Percentiles rank a stretch among this genome's conserved stretches.
phyloP scores from a whole-genome alignment of 31 red algal species.

The Odonthalia washingtoniensis region DNA sequence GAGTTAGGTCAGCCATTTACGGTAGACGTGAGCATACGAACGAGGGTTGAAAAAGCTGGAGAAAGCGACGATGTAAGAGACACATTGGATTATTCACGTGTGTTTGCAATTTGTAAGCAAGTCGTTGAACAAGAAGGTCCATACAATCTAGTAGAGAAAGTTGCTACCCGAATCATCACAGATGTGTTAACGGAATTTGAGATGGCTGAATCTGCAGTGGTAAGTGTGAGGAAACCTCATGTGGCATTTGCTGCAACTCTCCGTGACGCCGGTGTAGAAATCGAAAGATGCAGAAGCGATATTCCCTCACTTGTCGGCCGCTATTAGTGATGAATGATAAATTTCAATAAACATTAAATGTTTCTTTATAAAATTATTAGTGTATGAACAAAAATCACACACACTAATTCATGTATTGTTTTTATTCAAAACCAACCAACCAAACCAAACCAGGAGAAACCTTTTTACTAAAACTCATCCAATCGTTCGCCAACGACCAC shows the following conservation, averaged over 20 bases:
- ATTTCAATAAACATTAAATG: no score
- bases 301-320: no score
- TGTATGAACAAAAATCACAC: no score
- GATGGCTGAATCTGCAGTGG: slow-evolving; percentile 48
- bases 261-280: slow-evolving; percentile 77
- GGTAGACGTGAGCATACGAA: slow-evolving; percentile 67
- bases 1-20: slow-evolving; percentile 78
- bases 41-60: slow-evolving; percentile 38
- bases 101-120: slow-evolving; percentile 48
- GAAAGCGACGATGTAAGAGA: slow-evolving; percentile 42
- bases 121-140: slow-evolving; percentile 50
- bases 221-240: slow-evolving; percentile 80
- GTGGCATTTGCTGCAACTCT: slow-evolving; percentile 72
- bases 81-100: slow-evolving; percentile 68
- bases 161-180: slow-evolving; percentile 68
- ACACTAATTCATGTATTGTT: no score
- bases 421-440: not conserved
- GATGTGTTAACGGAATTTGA: slow-evolving; percentile 38
- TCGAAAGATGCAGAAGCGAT: slow-evolving; percentile 24
- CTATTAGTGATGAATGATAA: no score
- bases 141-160: slow-evolving; percentile 64
- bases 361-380: no score
- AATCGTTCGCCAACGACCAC: not conserved
- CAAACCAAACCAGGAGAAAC: not conserved
- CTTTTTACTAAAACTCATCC: not conserved